Evolutionary conservation across 176 grass and related monocot genomes (phyloP).

Genomic region (Hordeum vulgare): MorexV3_pseudomolecules_assembly NC_058521.1:589419552-589420051

Average conservation of each 20-base stretch:
- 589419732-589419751: not conserved
- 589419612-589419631: slow-evolving; percentile 12
- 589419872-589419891: slow-evolving; percentile 11
- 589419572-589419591: not conserved
- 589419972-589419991: not conserved
- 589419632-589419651: slow-evolving; percentile 47
- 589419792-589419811: not conserved
- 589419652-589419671: slow-evolving; percentile 91
- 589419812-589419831: not conserved
- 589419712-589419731: not conserved
- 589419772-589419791: not conserved
- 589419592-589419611: not conserved
- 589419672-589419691: slow-evolving; percentile 74
- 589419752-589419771: not conserved
- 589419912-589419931: slow-evolving; percentile 5
- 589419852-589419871: slow-evolving; percentile 14
- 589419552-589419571: not conserved
- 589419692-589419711: slow-evolving; percentile 57
- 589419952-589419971: not conserved
- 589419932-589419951: not conserved
- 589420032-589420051: not conserved
- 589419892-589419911: not conserved
- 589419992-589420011: not conserved
- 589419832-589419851: not conserved
- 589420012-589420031: not conserved